phyloP scores from a whole-genome alignment of 2,329 filamentous ascomycete species.

The Cladosporium sp. region DNA sequence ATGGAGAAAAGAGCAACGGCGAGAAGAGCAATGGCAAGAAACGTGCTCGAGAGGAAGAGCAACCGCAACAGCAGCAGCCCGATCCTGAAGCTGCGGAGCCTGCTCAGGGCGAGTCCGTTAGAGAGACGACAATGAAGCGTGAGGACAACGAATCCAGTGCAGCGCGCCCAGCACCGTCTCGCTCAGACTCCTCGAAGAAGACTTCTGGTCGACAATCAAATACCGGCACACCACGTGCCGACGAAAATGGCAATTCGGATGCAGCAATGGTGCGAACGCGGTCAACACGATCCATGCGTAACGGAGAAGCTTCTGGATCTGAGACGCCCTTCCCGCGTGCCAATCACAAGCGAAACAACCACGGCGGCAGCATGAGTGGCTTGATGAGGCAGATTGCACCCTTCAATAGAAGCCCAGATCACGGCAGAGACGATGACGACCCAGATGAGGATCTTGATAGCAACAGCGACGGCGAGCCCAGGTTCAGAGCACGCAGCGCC shows the following conservation, averaged over 20 bases:
- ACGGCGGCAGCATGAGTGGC: conserved; percentile 29
- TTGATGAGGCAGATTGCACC: conserved; percentile 36
- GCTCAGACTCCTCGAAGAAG: conserved; percentile 28
- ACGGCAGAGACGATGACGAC: conserved; percentile 35
- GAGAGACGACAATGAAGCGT: conserved; percentile 12
- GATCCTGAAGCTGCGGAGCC: conserved; percentile 11
- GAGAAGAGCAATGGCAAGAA: conserved; percentile 19
- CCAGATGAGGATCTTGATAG: conserved; percentile 20
- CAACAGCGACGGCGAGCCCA: conserved; percentile 8
- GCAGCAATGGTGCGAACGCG: conserved; percentile 39
- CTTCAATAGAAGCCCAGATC: conserved; percentile 34
- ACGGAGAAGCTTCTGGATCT: conserved; percentile 14
- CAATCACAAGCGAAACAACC: not conserved
- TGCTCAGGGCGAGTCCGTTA: conserved; percentile 13
- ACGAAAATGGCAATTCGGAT: conserved; percentile 3
- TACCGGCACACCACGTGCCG: conserved; percentile 42
- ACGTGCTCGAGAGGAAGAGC: conserved; percentile 16
- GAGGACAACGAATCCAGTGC: conserved; percentile 39
- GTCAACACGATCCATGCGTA: conserved; percentile 38
- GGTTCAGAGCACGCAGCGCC: conserved; percentile 4
- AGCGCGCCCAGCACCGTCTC: conserved; percentile 34
- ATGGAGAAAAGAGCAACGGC: conserved; percentile 18
- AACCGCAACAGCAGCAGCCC: conserved; percentile 7
- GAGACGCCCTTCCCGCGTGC: conserved; percentile 8
- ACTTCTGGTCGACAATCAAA: conserved; percentile 41